phyloP scores from a whole-genome alignment of 2,329 filamentous ascomycete genomes.

The Hymenoscyphus occultus region DNA sequence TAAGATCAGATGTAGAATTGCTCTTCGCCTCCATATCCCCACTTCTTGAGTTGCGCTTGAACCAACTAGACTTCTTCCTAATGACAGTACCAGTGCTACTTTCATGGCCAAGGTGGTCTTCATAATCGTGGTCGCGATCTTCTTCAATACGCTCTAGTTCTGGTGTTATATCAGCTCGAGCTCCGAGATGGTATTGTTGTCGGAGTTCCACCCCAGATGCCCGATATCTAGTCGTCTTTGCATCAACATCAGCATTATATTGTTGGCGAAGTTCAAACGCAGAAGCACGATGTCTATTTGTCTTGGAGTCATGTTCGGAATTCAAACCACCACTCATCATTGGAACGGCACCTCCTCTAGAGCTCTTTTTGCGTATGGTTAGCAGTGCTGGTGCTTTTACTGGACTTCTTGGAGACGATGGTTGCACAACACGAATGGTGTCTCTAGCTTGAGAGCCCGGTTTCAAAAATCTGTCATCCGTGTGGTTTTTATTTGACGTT shows the following conservation, averaged over 20 bases:
- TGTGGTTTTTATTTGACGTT: conserved; percentile 8
- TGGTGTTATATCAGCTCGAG: conserved; percentile 11
- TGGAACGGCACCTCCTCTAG: conserved; percentile 19
- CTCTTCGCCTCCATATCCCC: conserved; percentile 24
- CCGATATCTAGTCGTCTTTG: neutral
- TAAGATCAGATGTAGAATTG: conserved; percentile 13
- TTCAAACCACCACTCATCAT: conserved; percentile 21
- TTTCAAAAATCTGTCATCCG: conserved; percentile 19
- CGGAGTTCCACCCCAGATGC: conserved; percentile 23
- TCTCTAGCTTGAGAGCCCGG: conserved; percentile 20
- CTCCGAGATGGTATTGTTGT: conserved; percentile 24
- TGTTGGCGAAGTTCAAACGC: conserved; percentile 5
- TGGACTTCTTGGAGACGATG: conserved; percentile 29
- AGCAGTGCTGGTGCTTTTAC: conserved; percentile 35
- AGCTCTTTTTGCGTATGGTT: conserved; percentile 34
- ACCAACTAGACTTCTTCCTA: conserved; percentile 35
- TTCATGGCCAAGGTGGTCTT: conserved; percentile 24
- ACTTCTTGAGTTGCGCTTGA: conserved; percentile 33
- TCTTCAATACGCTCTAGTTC: conserved; percentile 28
- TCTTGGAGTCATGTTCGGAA: conserved; percentile 1
- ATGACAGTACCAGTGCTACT: conserved; percentile 28
- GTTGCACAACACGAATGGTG: conserved; percentile 33
- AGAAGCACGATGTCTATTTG: neutral
- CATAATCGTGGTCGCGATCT: conserved; percentile 20
- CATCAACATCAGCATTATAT: neutral